Conservation (phyloP, 1,284 basidiomycete genomes). For the Ceratorhiza oryzae-sativae region DNA sequence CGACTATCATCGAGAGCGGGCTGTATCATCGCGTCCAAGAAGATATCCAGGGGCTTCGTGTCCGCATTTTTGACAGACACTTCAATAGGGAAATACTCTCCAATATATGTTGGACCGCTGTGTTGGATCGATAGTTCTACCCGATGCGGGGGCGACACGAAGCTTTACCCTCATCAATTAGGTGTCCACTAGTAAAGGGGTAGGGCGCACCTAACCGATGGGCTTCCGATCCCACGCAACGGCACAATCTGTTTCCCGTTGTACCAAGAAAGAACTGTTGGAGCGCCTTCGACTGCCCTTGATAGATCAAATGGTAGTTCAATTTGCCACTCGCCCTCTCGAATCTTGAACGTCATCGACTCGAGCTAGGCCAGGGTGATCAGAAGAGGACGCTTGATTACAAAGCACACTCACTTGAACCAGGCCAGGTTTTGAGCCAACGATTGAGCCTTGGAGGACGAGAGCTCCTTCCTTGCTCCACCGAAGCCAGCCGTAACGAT, state of each 20-base stretch:
- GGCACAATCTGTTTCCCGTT: conserved; percentile 60
- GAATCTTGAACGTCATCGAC: conserved; percentile 58
- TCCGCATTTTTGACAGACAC: conserved; percentile 75
- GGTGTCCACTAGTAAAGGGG: neutral
- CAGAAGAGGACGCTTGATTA: neutral
- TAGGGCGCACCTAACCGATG: conserved; percentile 59
- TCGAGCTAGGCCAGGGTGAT: conserved; percentile 23
- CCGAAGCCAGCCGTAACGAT: conserved; percentile 55
- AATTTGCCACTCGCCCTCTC: conserved; percentile 68
- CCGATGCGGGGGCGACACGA: conserved; percentile 55
- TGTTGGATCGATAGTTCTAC: conserved; percentile 65
- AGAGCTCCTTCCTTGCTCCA: conserved; percentile 63
- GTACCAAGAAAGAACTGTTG: conserved; percentile 64
- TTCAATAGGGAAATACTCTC: conserved; percentile 75
- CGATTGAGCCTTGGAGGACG: conserved; percentile 64
- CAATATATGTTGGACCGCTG: conserved; percentile 71
- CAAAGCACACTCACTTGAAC: conserved; percentile 57
- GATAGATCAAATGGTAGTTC: conserved; percentile 61
- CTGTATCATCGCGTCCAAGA: conserved; percentile 76
- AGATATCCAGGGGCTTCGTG: conserved; percentile 67
- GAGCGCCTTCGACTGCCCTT: conserved; percentile 49
- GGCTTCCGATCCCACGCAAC: conserved; percentile 58
- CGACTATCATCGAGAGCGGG: conserved; percentile 80
- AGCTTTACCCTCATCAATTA: conserved; percentile 9
- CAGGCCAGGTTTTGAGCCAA: conserved; percentile 48